Percentiles rank a stretch among this genome's conserved stretches.
These are phyloP conservation scores for Eutrema japonicum DNA, from an alignment of 345 rosid species.

Conservation along the genomic window DNA sequence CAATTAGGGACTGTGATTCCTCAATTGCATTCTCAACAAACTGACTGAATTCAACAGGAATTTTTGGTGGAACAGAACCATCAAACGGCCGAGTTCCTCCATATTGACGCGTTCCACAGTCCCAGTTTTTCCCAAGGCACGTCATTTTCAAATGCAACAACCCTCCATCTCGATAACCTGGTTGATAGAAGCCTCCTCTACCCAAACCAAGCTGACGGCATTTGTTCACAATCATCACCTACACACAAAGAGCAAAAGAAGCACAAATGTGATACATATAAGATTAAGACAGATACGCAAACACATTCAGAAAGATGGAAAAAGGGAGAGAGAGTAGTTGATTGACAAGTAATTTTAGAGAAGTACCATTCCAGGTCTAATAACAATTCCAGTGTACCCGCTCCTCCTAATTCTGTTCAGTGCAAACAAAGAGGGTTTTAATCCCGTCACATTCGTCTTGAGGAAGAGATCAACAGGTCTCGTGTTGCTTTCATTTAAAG, in stretches of 20 bases:
- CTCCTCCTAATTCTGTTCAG: slow-evolving; percentile 57
- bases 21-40: slow-evolving; percentile 60
- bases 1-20: slow-evolving; percentile 54
- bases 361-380: slow-evolving; percentile 81
- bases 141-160: slow-evolving; percentile 72
- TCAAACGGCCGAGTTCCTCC: slow-evolving; percentile 58
- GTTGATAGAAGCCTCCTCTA: slow-evolving; percentile 89
- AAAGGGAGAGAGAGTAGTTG: slow-evolving; percentile 35
- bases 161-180: slow-evolving; percentile 71
- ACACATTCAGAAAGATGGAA: too few species aligned
- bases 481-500: slow-evolving; percentile 21
- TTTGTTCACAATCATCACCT: slow-evolving; percentile 60
- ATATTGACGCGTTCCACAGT: slow-evolving; percentile 62
- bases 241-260: slow-evolving; percentile 33
- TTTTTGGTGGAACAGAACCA: slow-evolving; percentile 58
- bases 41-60: slow-evolving; percentile 57
- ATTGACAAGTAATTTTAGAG: slow-evolving; percentile 60
- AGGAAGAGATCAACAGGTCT: slow-evolving; percentile 57
- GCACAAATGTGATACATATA: background rate
- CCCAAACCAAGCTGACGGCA: slow-evolving; percentile 74
- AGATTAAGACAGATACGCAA: too few species aligned
- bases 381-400: slow-evolving; percentile 32
- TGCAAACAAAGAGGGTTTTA: slow-evolving; percentile 50
- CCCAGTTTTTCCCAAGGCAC: slow-evolving; percentile 96
- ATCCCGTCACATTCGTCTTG: slow-evolving; percentile 32